A percentile compares a stretch with the other conserved stretches of the same genome.
Conservation (phyloP, 1,139 yeast genomes). For the Saccharomyces hybrid region DNA sequence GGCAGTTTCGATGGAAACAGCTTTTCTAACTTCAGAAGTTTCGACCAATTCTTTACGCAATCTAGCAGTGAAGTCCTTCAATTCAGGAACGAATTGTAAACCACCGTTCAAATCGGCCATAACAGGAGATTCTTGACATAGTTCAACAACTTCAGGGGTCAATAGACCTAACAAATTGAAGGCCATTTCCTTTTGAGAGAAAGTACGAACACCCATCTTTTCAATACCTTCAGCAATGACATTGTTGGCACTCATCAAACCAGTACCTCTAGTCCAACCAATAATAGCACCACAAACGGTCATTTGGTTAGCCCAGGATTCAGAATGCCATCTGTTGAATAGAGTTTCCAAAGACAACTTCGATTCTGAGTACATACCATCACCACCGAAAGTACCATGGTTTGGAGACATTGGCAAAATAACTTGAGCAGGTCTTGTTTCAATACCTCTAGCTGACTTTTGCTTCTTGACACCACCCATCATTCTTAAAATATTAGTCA, state of each 20-base stretch:
- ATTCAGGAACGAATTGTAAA: constrained; percentile 82
- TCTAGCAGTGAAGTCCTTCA: constrained; percentile 77
- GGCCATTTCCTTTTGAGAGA: constrained; percentile 98
- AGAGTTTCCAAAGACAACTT: constrained; percentile 89
- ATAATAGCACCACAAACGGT: constrained; percentile 96
- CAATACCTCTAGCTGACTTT: constrained; percentile 64
- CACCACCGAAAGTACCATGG: constrained; percentile 97
- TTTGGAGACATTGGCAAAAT: constrained; percentile 94
- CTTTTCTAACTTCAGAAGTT: constrained; percentile 87
- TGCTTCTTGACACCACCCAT: constrained; percentile 83
- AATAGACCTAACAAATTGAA: constrained; percentile 91
- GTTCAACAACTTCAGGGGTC: constrained; percentile 75
- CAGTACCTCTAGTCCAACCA: constrained; percentile 99
- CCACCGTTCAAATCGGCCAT: constrained; percentile 99
- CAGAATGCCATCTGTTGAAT: constrained; percentile 98
- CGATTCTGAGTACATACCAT: constrained; percentile 96
- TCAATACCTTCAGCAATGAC: constrained; percentile 97
- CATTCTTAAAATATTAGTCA: constrained; percentile 86
- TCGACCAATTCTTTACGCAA: constrained; percentile 77
- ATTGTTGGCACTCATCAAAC: constrained; percentile 95
- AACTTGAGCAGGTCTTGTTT: constrained; percentile 97
- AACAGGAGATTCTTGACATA: constrained; percentile 90
- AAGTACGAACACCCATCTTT: constrained; percentile 90
- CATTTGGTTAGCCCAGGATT: constrained; percentile 90
- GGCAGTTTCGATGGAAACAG: constrained; percentile 88